Conservation (phyloP, 495 filamentous ascomycete genomes). For the Trichocladium antarcticum region DNA sequence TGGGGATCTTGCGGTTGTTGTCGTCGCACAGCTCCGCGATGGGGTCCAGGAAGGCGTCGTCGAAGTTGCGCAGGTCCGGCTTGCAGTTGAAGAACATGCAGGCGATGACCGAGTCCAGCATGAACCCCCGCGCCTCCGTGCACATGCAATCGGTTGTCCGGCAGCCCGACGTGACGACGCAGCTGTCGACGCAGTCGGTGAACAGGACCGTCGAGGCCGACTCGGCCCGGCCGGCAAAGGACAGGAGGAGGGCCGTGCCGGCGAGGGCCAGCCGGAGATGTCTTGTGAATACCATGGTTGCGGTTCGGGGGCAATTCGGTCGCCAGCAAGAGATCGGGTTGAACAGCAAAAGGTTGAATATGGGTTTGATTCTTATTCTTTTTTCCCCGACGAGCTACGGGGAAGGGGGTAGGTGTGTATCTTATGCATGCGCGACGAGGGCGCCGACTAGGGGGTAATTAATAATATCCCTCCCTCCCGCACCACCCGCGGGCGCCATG, state of each 20-base stretch:
- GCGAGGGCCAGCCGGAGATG: constrained; percentile 8
- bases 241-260: constrained; percentile 2
- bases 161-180: constrained; percentile 16
- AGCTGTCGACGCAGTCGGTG: constrained; percentile 17
- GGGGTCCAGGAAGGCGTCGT: constrained; percentile 15
- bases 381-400: no score
- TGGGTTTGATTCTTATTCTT: no score
- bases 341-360: neutral
- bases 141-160: constrained; percentile 20
- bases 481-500: no score
- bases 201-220: constrained; percentile 10
- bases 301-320: neutral
- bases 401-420: no score
- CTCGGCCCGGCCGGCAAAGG: neutral
- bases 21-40: constrained; percentile 18
- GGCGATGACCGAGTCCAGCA: constrained; percentile 18
- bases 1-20: constrained; percentile 12
- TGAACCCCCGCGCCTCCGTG: constrained; percentile 9
- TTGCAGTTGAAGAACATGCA: constrained; percentile 26
- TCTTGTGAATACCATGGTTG: constrained; percentile 8
- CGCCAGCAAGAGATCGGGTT: neutral
- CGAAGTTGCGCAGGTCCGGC: constrained; percentile 14
- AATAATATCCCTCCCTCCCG: neutral
- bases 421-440: no score
- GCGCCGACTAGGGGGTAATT: neutral